Conservation (phyloP, 345 rosid species). For the Alliaria petiolata region DNA sequence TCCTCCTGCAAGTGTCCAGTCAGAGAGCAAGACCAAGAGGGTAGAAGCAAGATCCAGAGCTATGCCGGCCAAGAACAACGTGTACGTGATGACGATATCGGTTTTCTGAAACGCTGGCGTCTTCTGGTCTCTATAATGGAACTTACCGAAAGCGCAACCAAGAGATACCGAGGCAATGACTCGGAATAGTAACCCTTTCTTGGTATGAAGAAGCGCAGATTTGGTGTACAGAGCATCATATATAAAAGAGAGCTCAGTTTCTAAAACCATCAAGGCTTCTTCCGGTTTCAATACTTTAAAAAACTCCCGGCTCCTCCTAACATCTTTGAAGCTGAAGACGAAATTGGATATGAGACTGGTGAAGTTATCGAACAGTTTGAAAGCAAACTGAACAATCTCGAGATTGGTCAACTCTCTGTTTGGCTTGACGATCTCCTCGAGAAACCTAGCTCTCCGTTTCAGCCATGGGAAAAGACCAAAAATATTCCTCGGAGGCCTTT, state of each 20-base stretch:
- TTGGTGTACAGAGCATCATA: conserved; percentile 35
- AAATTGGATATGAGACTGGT: neutral
- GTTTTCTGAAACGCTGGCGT: neutral
- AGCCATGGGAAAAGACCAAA: conserved; percentile 8
- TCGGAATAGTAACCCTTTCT: neutral
- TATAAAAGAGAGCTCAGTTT: conserved; percentile 33
- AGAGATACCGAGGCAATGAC: neutral
- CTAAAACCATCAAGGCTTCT: conserved; percentile 28
- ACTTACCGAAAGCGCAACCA: neutral
- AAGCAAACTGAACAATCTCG: neutral
- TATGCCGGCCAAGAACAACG: neutral
- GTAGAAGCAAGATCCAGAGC: neutral
- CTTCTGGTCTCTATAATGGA: neutral
- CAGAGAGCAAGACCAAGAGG: neutral
- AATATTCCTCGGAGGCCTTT: conserved; percentile 6
- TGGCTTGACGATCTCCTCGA: neutral
- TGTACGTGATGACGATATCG: neutral
- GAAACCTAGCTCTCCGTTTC: neutral
- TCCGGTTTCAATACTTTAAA: neutral
- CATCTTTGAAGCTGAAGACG: neutral
- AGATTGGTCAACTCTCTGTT: neutral
- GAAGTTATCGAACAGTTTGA: neutral
- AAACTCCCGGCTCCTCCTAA: neutral
- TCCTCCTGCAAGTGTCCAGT: neutral
- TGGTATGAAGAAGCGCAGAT: neutral